These are phyloP conservation scores for Stachybotrys elegans DNA, from an alignment of 2,329 filamentous ascomycete species.

Conservation along the genomic window DNA sequence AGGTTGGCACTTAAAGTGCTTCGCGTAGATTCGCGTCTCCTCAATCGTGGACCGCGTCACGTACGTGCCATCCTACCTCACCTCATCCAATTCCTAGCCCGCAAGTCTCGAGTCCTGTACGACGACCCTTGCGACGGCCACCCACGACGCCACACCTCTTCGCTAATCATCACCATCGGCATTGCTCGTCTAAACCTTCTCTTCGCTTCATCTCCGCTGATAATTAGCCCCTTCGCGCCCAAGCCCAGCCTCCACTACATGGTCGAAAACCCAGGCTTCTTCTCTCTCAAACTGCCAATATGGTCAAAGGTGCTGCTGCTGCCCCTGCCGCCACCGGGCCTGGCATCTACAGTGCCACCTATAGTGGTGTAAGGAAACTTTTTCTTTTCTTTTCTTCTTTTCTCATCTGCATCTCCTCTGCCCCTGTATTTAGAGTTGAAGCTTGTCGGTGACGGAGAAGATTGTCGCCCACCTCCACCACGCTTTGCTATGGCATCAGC, in stretches of 20 bases:
- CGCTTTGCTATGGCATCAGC: no score
- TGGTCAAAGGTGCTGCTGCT: slow-evolving; percentile 38
- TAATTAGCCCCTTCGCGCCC: neutral
- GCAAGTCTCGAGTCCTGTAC: no score
- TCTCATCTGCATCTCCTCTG: neutral
- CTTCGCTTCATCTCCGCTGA: neutral
- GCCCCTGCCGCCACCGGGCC: slow-evolving; percentile 25
- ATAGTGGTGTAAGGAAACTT: slow-evolving; percentile 55
- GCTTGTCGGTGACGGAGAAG: no score
- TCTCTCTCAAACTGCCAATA: slow-evolving; percentile 21
- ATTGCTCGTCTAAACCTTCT: no score
- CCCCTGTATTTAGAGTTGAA: neutral
- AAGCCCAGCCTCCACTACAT: slow-evolving; percentile 9
- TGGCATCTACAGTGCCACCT: slow-evolving; percentile 63
- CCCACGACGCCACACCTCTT: no score
- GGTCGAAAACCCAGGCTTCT: slow-evolving; percentile 10
- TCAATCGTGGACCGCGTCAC: slow-evolving; percentile 26
- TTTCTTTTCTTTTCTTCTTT: slow-evolving; percentile 2
- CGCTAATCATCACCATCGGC: slow-evolving; percentile 3
- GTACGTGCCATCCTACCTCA: slow-evolving; percentile 26
- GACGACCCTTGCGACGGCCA: no score
- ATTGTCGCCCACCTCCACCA: no score
- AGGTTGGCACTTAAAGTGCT: slow-evolving; percentile 28
- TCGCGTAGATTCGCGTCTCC: slow-evolving; percentile 33
- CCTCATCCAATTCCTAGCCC: no score